Conservation (phyloP, 108 stramenopile species). For the Skeletonema potamos region DNA sequence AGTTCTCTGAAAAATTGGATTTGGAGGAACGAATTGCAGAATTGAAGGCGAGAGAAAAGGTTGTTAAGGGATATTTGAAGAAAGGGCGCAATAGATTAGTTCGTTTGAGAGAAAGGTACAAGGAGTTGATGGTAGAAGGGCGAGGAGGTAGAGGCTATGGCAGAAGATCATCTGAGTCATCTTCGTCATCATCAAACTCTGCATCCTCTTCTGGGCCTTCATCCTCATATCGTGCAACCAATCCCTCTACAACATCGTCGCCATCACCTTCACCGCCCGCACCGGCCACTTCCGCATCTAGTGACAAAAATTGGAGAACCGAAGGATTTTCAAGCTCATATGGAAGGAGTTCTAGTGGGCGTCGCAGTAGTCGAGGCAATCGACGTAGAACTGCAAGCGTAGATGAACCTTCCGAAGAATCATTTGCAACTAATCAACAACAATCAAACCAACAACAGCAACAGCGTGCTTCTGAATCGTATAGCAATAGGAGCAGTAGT, state of each 20-base stretch:
- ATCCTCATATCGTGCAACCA: neutral
- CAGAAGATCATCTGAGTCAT: neutral
- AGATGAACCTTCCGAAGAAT: neutral
- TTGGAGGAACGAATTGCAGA: constrained; percentile 68
- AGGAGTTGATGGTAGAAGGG: constrained; percentile 65
- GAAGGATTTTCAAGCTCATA: constrained; percentile 44
- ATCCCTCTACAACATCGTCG: constrained; percentile 8
- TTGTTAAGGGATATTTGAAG: constrained; percentile 68
- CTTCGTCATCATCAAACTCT: constrained; percentile 30
- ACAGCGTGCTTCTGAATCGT: constrained; percentile 1
- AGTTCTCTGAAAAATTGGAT: constrained; percentile 64
- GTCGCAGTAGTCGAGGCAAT: constrained; percentile 40
- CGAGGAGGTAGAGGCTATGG: constrained; percentile 46
- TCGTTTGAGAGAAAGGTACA: constrained; percentile 72
- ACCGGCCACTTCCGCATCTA: constrained; percentile 18
- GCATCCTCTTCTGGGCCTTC: constrained; percentile 12
- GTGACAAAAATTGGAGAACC: constrained; percentile 43
- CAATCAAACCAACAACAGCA: constrained; percentile 7
- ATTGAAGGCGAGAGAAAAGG: constrained; percentile 68
- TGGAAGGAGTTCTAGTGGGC: constrained; percentile 40
- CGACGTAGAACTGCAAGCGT: constrained; percentile 1
- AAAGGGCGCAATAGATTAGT: constrained; percentile 69
- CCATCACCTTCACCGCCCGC: constrained; percentile 2
- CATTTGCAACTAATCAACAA: neutral
- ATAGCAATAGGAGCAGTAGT: neutral